Percentiles rank a stretch among this genome's conserved stretches.
Conservation (phyloP, 768 basidiomycete genomes). For the Psilocybe cyanescens region DNA sequence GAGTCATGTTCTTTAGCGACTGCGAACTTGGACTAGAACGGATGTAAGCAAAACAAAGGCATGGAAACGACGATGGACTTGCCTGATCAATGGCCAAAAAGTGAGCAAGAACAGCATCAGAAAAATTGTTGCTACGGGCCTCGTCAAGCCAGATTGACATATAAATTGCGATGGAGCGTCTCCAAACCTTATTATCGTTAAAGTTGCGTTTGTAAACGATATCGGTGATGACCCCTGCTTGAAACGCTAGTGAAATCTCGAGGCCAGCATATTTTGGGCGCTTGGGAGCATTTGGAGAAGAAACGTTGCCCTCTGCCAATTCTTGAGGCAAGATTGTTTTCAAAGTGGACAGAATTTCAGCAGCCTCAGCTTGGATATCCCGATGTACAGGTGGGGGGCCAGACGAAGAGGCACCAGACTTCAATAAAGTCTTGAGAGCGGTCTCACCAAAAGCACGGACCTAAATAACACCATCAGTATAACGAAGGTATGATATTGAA, state of each 20-base stretch:
- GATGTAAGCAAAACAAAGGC: conserved; percentile 8
- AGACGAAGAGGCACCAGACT: conserved; percentile 80
- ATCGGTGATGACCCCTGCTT: conserved; percentile 77
- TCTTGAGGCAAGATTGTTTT: conserved; percentile 61
- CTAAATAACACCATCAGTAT: conserved; percentile 33
- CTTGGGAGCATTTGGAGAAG: conserved; percentile 53
- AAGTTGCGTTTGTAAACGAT: conserved; percentile 67
- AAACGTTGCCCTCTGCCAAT: conserved; percentile 43
- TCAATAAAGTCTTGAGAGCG: conserved; percentile 78
- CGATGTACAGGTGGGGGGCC: conserved; percentile 73
- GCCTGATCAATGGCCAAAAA: conserved; percentile 81
- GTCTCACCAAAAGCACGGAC: conserved; percentile 92
- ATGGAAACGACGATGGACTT: conserved; percentile 13
- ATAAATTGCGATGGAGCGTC: conserved; percentile 73
- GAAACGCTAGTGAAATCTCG: conserved; percentile 66
- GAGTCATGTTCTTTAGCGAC: conserved; percentile 42
- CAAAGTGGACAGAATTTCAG: conserved; percentile 57
- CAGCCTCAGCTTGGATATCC: conserved; percentile 67
- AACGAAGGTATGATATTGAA: background rate
- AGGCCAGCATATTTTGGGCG: conserved; percentile 61
- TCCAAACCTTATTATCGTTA: conserved; percentile 59
- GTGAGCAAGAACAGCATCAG: conserved; percentile 68
- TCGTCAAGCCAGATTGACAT: conserved; percentile 70
- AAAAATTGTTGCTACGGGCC: conserved; percentile 52
- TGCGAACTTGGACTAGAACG: conserved; percentile 60